These are phyloP conservation scores for Beauveria sp. DNA, from an alignment of 2,329 filamentous ascomycete genomes.

Conservation along the genomic window DNA sequence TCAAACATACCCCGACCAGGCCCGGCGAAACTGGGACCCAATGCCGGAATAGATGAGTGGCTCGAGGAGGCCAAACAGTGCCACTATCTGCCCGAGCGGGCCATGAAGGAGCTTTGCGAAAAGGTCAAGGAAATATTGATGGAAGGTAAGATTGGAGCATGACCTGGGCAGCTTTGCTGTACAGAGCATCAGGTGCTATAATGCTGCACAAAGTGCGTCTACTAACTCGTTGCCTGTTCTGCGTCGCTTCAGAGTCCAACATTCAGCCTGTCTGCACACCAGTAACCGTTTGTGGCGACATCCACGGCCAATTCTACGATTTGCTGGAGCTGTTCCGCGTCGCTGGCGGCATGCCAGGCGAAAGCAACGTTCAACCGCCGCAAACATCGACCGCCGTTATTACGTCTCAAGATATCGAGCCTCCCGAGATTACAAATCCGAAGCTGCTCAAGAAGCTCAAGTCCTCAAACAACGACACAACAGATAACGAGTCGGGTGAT, in stretches of 20 bases:
- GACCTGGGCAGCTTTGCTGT: neutral
- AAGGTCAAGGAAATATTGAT: constrained; percentile 98
- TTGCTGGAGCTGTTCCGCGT: constrained; percentile 94
- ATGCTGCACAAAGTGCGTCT: neutral
- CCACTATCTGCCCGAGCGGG: constrained; percentile 88
- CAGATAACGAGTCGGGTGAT: constrained; percentile 39
- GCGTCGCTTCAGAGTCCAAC: constrained; percentile 67
- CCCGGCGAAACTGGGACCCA: constrained; percentile 74
- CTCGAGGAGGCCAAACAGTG: constrained; percentile 93
- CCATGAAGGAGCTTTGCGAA: constrained; percentile 98
- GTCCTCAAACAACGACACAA: constrained; percentile 42
- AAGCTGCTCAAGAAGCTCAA: constrained; percentile 82
- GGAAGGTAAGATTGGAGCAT: constrained; percentile 60
- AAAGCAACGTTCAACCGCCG: constrained; percentile 61
- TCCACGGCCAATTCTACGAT: constrained; percentile 98
- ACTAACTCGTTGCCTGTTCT: neutral
- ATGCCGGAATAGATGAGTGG: constrained; percentile 91
- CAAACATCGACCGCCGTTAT: constrained; percentile 67
- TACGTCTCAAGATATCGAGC: constrained; percentile 85
- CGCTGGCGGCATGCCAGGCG: constrained; percentile 91
- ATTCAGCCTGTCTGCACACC: constrained; percentile 97
- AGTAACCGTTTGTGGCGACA: constrained; percentile 95
- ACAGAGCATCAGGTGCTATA: too few species aligned
- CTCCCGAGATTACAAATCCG: constrained; percentile 81
- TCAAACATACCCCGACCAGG: constrained; percentile 73